phyloP scores from a whole-genome alignment of 352 stramenopile species.

The Globisporangium heterothallicum region DNA sequence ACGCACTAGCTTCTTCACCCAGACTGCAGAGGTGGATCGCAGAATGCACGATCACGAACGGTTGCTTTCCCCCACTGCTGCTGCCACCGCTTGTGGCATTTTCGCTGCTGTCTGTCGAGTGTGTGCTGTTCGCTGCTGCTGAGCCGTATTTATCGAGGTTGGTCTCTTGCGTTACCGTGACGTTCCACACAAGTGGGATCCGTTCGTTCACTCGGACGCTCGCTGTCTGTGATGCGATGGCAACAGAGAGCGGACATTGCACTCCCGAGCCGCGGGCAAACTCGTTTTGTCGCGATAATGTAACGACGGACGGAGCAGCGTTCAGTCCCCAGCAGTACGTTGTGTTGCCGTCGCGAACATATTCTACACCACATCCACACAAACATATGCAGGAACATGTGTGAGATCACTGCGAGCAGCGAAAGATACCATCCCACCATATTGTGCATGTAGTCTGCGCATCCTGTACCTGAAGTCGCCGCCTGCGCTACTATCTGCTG shows the following conservation, averaged over 20 bases:
- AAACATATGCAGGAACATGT: not conserved
- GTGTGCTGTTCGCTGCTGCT: not conserved
- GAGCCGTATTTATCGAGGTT: no score
- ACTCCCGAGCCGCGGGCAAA: conserved; percentile 8
- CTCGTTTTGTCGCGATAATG: conserved; percentile 13
- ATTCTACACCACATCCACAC: not conserved
- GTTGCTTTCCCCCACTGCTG: not conserved
- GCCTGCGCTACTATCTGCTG: not conserved
- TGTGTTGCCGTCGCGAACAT: conserved; percentile 17
- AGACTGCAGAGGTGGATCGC: conserved; percentile 19
- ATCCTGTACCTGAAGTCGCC: conserved; percentile 2
- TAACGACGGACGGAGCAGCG: conserved; percentile 11
- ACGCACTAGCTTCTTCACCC: conserved; percentile 8
- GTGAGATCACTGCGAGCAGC: not conserved
- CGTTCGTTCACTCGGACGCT: conserved; percentile 7
- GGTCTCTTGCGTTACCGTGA: conserved; percentile 21
- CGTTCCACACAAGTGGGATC: conserved; percentile 18
- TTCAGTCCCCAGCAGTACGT: conserved; percentile 34
- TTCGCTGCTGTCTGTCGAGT: not conserved
- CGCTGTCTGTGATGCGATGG: not conserved
- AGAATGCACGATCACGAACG: conserved; percentile 10
- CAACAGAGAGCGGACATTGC: conserved; percentile 21
- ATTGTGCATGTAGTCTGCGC: no score
- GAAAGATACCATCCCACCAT: not conserved
- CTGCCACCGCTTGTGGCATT: not conserved